A percentile compares a stretch with the other conserved stretches of the same genome.
These are phyloP conservation scores for Neckera pumila DNA, from an alignment of 225 moss, liverwort and hornwort genomes.

Conservation along the genomic window DNA sequence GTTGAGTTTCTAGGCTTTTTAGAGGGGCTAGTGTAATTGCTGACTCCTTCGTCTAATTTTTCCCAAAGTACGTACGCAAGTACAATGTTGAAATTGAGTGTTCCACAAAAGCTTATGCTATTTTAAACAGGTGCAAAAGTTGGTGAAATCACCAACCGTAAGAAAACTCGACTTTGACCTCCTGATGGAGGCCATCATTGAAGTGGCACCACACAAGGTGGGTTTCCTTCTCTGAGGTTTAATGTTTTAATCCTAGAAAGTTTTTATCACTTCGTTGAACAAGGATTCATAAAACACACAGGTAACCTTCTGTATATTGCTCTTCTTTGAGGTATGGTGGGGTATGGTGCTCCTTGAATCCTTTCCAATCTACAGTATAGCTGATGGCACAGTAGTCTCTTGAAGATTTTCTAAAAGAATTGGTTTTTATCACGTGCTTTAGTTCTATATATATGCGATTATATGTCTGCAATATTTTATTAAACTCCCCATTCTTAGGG, in stretches of 20 bases:
- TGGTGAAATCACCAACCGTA: constrained; percentile 66
- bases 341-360: not conserved
- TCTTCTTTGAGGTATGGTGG: not conserved
- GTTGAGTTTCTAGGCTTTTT: not conserved
- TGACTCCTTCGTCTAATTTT: not conserved
- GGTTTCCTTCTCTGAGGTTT: not conserved
- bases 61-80: not conserved
- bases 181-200: constrained; percentile 87
- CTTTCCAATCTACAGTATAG: not conserved
- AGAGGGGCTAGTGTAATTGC: no score
- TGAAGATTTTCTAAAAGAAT: not conserved
- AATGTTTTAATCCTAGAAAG: not conserved
- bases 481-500: not conserved
- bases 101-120: not conserved
- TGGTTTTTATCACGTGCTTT: not conserved
- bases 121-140: constrained; percentile 63
- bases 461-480: not conserved
- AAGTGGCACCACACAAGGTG: constrained; percentile 51
- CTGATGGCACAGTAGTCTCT: not conserved
- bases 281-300: not conserved
- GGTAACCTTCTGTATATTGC: not conserved
- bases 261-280: not conserved
- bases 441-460: not conserved
- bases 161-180: constrained; percentile 91
- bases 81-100: not conserved